Evolutionary conservation across 805 yeast species (phyloP).

Genomic region (Metschnikowia gruessii): DNA sequence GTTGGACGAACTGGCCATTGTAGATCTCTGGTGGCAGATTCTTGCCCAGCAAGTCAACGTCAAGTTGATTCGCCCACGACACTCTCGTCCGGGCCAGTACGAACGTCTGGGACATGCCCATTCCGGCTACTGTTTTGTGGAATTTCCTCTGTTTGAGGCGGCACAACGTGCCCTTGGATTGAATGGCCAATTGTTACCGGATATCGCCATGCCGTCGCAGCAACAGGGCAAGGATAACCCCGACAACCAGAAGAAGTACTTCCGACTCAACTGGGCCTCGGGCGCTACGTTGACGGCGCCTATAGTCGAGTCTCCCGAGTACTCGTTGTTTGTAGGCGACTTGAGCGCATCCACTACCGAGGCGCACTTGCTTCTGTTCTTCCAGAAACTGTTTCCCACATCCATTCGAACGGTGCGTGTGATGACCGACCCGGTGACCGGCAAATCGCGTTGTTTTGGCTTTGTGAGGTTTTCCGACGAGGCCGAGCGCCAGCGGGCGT

Average conservation of each 20-base stretch:
- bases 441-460: slow-evolving; percentile 76
- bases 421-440: slow-evolving; percentile 81
- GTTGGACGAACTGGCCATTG: slow-evolving; percentile 61
- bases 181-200: slow-evolving; percentile 66
- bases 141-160: slow-evolving; percentile 63
- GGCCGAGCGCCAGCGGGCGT: slow-evolving; percentile 63
- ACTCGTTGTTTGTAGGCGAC: slow-evolving; percentile 79
- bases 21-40: slow-evolving; percentile 56
- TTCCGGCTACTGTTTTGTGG: slow-evolving; percentile 74
- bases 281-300: slow-evolving; percentile 75
- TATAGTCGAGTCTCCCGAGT: slow-evolving; percentile 71
- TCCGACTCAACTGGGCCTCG: slow-evolving; percentile 80
- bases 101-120: slow-evolving; percentile 25
- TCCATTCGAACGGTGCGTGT: slow-evolving; percentile 78
- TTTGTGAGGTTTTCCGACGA: slow-evolving; percentile 75
- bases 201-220: slow-evolving; percentile 46
- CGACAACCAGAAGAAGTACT: slow-evolving; percentile 54
- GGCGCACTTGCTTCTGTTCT: slow-evolving; percentile 69
- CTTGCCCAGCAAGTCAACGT: slow-evolving; percentile 57
- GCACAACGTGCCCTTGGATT: slow-evolving; percentile 66
- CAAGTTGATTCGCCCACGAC: slow-evolving; percentile 56
- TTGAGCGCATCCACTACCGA: slow-evolving; percentile 75
- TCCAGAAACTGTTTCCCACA: slow-evolving; percentile 59
- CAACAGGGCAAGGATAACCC: slow-evolving; percentile 40
- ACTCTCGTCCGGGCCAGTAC: slow-evolving; percentile 21